phyloP scores from a whole-genome alignment of 345 rosid genomes.

The Microthlaspi erraticum region DNA sequence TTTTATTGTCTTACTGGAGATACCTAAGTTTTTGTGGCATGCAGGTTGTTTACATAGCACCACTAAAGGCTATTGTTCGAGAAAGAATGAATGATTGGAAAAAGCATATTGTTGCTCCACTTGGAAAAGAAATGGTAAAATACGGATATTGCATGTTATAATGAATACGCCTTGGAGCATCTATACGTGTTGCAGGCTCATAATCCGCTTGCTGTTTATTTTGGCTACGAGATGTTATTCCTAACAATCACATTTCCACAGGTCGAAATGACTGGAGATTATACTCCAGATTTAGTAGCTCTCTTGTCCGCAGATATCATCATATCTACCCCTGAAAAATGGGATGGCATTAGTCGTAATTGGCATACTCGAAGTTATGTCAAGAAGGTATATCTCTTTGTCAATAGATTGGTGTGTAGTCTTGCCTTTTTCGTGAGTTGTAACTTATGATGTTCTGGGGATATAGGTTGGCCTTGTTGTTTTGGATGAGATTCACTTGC shows the following conservation, averaged over 20 bases:
- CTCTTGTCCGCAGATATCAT: slow-evolving; percentile 98
- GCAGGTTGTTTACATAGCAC: slow-evolving; percentile 98
- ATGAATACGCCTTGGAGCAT: slow-evolving; percentile 17
- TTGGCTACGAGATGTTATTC: slow-evolving; percentile 31
- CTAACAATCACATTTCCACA: slow-evolving; percentile 40
- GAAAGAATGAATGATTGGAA: slow-evolving; percentile 99
- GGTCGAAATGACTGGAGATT: slow-evolving; percentile 99
- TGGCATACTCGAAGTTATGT: slow-evolving; percentile 98
- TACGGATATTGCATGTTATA: slow-evolving; percentile 23
- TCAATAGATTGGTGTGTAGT: slow-evolving; percentile 22
- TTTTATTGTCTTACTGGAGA: slow-evolving; percentile 15
- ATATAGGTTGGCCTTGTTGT: slow-evolving; percentile 90
- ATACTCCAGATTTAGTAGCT: slow-evolving; percentile 95
- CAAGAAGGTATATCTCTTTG: slow-evolving; percentile 63
- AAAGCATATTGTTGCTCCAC: slow-evolving; percentile 80
- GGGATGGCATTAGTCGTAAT: slow-evolving; percentile 99
- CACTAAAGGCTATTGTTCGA: slow-evolving; percentile 96
- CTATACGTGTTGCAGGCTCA: slow-evolving; percentile 28
- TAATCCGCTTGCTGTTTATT: slow-evolving; percentile 18
- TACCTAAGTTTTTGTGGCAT: slow-evolving; percentile 19
- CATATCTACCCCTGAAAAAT: slow-evolving; percentile 96
- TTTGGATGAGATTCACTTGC: slow-evolving; percentile 97
- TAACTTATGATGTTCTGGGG: slow-evolving; percentile 31
- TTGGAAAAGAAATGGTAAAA: slow-evolving; percentile 95
- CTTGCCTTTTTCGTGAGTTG: slow-evolving; percentile 25